Conservation (phyloP, 2,329 filamentous ascomycete genomes). For the Colletotrichum aenigma region DNA sequence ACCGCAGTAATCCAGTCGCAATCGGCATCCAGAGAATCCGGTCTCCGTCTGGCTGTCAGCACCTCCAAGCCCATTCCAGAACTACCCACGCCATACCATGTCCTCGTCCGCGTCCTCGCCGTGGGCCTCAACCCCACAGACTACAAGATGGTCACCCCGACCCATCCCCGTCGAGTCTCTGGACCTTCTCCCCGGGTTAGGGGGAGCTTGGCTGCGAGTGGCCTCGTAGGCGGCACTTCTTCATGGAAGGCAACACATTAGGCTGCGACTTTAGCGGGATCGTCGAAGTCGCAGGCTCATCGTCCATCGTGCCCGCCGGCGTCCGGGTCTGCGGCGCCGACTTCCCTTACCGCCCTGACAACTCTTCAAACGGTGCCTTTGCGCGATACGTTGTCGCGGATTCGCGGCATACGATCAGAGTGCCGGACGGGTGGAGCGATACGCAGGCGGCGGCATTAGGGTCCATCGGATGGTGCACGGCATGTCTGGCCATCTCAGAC, state of each 20-base stretch:
- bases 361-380: background rate
- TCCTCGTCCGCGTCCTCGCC: conserved; percentile 23
- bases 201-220: no score
- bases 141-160: conserved; percentile 28
- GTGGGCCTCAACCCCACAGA: conserved; percentile 32
- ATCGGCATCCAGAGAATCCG: background rate
- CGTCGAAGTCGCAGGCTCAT: conserved; percentile 2
- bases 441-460: conserved; percentile 27
- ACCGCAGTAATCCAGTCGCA: background rate
- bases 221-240: no score
- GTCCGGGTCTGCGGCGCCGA: background rate
- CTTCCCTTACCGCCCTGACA: background rate
- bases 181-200: no score
- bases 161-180: no score
- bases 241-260: background rate
- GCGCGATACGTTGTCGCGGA: background rate
- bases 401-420: conserved; percentile 7
- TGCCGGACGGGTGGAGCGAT: conserved; percentile 25
- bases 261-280: conserved; percentile 31
- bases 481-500: background rate
- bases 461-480: conserved; percentile 27
- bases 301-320: background rate
- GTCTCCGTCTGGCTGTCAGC: background rate
- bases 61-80: background rate
- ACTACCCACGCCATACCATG: background rate